phyloP scores from a whole-genome alignment of 768 basidiomycete genomes.

The Podaxis mareebaensis region DNA sequence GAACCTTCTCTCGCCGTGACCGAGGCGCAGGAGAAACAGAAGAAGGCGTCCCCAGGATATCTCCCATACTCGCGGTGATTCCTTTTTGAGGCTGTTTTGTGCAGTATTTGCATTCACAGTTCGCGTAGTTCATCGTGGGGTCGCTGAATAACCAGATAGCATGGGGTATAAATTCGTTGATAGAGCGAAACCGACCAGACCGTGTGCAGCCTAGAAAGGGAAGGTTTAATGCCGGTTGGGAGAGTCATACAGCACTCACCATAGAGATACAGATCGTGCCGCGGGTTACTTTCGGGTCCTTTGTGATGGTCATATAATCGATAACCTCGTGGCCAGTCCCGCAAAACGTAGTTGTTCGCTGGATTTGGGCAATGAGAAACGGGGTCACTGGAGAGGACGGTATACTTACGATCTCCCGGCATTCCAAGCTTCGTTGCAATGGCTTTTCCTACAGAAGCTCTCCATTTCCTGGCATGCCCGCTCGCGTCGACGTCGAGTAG shows the following conservation, averaged over 20 bases:
- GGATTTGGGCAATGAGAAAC: constrained; percentile 5
- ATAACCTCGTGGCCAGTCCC: constrained; percentile 67
- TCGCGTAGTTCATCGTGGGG: constrained; percentile 40
- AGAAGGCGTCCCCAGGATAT: constrained; percentile 21
- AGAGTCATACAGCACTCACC: constrained; percentile 44
- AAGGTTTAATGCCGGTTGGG: constrained; percentile 6
- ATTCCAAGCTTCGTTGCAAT: constrained; percentile 44
- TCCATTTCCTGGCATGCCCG: constrained; percentile 58
- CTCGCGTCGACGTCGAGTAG: constrained; percentile 49
- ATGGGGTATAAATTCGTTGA: constrained; percentile 86
- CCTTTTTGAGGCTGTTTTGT: constrained; percentile 66
- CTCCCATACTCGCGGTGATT: constrained; percentile 61
- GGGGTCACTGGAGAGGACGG: not conserved
- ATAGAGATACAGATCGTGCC: constrained; percentile 79
- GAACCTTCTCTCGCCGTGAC: constrained; percentile 14
- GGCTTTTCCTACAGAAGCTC: constrained; percentile 41
- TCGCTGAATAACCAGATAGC: constrained; percentile 76
- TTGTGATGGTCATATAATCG: constrained; percentile 76
- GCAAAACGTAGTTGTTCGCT: constrained; percentile 64
- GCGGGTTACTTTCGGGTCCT: constrained; percentile 49
- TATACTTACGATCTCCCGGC: constrained; percentile 43
- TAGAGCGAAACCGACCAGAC: constrained; percentile 65
- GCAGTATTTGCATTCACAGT: constrained; percentile 80
- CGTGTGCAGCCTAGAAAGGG: constrained; percentile 41
- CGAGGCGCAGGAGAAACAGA: constrained; percentile 5